phyloP scores from a whole-genome alignment of 345 rosid species.

The Physaria fendleri region DNA sequence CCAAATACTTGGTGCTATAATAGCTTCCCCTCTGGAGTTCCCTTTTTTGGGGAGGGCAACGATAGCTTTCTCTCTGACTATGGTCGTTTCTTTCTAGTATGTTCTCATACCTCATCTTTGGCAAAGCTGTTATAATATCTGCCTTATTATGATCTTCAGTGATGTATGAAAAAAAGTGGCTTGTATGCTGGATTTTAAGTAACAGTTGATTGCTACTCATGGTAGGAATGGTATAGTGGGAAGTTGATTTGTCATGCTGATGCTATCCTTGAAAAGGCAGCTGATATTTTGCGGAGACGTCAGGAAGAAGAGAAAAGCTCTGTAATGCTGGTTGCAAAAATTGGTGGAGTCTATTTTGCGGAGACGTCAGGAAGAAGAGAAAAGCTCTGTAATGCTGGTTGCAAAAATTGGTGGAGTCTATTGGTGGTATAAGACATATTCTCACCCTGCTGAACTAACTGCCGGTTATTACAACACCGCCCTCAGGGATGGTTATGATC shows the following conservation, averaged over 20 bases:
- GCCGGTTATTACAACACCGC: slow-evolving; percentile 62
- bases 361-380: slow-evolving; percentile 41
- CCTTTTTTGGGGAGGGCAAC: slow-evolving; percentile 59
- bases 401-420: slow-evolving; percentile 63
- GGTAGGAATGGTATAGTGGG: slow-evolving; percentile 71
- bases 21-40: slow-evolving; percentile 48
- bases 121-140: background rate
- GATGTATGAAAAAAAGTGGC: background rate
- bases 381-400: slow-evolving; percentile 41
- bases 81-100: slow-evolving; percentile 64
- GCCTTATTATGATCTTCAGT: slow-evolving; percentile 4
- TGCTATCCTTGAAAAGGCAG: slow-evolving; percentile 59
- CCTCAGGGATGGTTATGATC: slow-evolving; percentile 58
- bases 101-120: too few relatives aligned
- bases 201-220: slow-evolving; percentile 5
- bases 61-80: slow-evolving; percentile 64
- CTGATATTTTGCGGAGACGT: slow-evolving; percentile 40
- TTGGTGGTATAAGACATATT: slow-evolving; percentile 59
- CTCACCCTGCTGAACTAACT: slow-evolving; percentile 59
- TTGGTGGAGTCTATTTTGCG: slow-evolving; percentile 58
- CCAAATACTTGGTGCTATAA: slow-evolving; percentile 59
- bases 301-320: slow-evolving; percentile 39
- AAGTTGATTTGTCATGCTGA: slow-evolving; percentile 66
- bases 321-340: slow-evolving; percentile 52
- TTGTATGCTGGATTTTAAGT: slow-evolving; percentile 6